Base-by-base conservation (phyloP, 371 early-diverging fungal genomes). In the Mortierella sp. region DNA sequence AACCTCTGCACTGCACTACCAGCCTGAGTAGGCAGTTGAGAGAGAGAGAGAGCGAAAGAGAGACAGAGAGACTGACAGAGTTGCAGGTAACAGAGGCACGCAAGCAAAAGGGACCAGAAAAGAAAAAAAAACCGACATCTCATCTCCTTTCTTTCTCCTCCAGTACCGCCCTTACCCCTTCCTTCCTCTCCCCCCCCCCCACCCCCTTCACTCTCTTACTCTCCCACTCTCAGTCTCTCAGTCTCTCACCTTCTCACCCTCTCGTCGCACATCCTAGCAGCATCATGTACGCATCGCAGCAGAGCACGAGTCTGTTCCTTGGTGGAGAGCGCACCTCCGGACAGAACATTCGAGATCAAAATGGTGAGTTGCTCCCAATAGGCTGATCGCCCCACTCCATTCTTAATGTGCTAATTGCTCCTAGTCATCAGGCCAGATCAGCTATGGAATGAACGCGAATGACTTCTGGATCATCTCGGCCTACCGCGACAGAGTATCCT, bases 281-380 rank as follows among this genome's bases (percentile, higher is more conserved):
- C 62, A 74, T 18, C 80, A 79, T 79, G 80, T 79, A 79, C 61
- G 51, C 73, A 66, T 30, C 73, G 60, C 70, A 79, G 57, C 80
- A 72, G 70, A 70, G 61, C 73, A 60, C 70, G 7, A 70, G 80
- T n/a, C 83, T 92, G 64, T 92, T 93, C 71, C 90, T 95, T 70
- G 95, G 95, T 53, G 99, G 99, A 57, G 89, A 94, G 77, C 92
- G 99, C 63, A 93, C 93, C 64, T 92, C 96, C 18, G 99, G 99
- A 45, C 94, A 93, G 76, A 96, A 95, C 81, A 95, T 99, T 45
- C 92, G 99, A 47, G 84, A 92, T 61, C 97, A 97, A 84, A 99
- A 99, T 90, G 98, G 99, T 97, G 91, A 64, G 80, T 57, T 37
- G 37, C 3, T 37, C 37, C 37, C 37, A 37, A 37, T 9, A 37